These are phyloP conservation scores for Citrus cavaleriei DNA, from an alignment of 345 rosid species.

Conservation along the genomic window DNA sequence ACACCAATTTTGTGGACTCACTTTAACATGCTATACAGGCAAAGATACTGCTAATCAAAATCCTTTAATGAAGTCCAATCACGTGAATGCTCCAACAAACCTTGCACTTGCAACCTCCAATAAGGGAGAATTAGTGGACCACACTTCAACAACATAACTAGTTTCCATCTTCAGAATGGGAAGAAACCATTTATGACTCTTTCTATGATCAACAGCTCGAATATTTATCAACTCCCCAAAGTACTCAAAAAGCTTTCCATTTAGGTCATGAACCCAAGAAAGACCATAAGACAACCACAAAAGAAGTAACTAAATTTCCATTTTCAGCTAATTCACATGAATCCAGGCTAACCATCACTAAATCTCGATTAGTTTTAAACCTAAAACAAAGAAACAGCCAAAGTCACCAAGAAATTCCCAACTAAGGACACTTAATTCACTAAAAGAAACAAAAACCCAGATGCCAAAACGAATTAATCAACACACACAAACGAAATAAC, in stretches of 20 bases:
- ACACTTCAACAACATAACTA: not conserved
- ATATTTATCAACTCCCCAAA: not conserved
- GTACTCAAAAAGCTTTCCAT: not conserved
- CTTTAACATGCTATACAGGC: slow-evolving; percentile 3
- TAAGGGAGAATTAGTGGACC: not conserved
- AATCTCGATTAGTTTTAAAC: not conserved
- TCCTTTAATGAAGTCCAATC: not conserved
- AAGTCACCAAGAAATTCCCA: slow-evolving; percentile 2
- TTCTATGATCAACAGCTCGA: not conserved
- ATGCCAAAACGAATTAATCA: slow-evolving; percentile 12
- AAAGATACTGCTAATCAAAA: not conserved
- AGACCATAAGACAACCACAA: not conserved
- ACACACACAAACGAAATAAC: not conserved
- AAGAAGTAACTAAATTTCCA: not conserved
- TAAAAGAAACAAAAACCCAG: slow-evolving; percentile 10
- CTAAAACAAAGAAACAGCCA: not conserved
- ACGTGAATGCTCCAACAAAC: not conserved
- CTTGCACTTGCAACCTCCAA: not conserved
- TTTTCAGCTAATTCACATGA: not conserved
- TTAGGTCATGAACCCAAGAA: not conserved
- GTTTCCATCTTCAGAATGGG: not conserved
- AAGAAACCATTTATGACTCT: not conserved
- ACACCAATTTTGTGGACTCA: not conserved
- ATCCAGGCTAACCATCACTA: not conserved
- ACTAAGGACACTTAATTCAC: not conserved